Evolutionary conservation across 2,329 filamentous ascomycete genomes (phyloP), one percentile per base, ranked within the genome.

Genomic region (Aschersonia sp.): DNA sequence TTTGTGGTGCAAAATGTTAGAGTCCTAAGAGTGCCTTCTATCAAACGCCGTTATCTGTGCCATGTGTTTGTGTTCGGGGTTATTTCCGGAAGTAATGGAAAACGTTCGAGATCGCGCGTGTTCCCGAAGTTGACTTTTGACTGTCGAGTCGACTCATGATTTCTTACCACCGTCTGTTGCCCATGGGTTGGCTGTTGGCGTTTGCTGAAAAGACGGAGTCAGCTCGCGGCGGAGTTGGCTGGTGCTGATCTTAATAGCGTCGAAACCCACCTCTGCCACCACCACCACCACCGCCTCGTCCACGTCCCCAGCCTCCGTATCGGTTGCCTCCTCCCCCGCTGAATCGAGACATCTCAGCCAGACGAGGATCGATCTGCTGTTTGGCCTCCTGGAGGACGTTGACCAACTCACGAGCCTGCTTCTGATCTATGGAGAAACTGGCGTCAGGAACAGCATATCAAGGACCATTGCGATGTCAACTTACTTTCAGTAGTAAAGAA

Each of bases 401-500:
- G 59, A 98, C 83, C 63, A 98, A 82, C 72, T 98, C 92, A 77
- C 92, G 91, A 70, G 92, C 91, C 80, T 92, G 86, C 75, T 91
- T 92, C 60, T 85, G 79, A 72, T 92, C 86, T 89, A 48, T 3
- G 20, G 20, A 38, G 38, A 10, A 32, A 9, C n/a, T 9, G 5
- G 43, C 45, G 20, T 20, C 20, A 20, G 20, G 20, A 20, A 20
- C 35, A 45, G 47, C 47, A 32, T 5, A 31, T 30, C n/a, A 45
- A 9, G 2, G 7, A 10, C 4, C 28, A 4, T 44, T 28, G 29
- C 30, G 30, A 40, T 5, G 12, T 30, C 2, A 40, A 85, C 89
- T 74, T 78, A 96, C 91, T 97, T 71, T 97, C 92, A 84, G 91
- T 92, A 68, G 92, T 97, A 72, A 98, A 98, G 62, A 98, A 80